Base-by-base conservation (phyloP, 2,329 filamentous ascomycete genomes). In the Tolypocladium ophioglossoides region DNA sequence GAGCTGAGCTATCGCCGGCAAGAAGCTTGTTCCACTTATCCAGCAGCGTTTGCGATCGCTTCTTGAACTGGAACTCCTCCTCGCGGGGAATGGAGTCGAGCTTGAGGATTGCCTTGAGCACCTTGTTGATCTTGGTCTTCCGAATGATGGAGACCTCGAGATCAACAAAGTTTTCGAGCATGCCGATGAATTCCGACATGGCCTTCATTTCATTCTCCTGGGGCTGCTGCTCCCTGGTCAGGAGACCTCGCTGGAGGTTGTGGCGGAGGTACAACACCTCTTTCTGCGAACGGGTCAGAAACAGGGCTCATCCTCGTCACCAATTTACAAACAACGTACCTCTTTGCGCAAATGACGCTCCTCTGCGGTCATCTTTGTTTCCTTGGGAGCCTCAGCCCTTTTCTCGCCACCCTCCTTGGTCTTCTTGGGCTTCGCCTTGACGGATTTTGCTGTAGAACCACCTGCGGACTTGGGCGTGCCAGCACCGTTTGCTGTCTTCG, bases 91-190 rank as follows among this genome's bases (percentile, higher is more conserved):
- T 95, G 4, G 79, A 79, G 46, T 85, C 80, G 10, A 99, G 78
- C 75, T 96, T 96, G 64, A 96, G 76, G 61, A 99, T 94, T 5
- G 87, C 91, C 75, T 95, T 96, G 55, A 99, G 79, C 12, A 99
- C 92, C 75, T 99, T 99, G 82, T 97, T 92, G 72, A 99, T 96
- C 79, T 97, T 99, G 58, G 94, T 99, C 16, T 76, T 78, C 59
- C 89, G 84, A 64, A 97, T 96, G 63, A 96, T 94, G 60, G 84
- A 84, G 34, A 88, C 89, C 68, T 97, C 92, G 5, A 97, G 81
- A 59, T 95, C 88, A 1, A 82, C 74, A 69, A 77, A 86, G 9
- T 78, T 81, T 72, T 99, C 94, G 7, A 99, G 81, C 69, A 95
- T 89, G 34, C 78, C 80, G 55, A 95, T 77, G 64, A 85, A 89